Evolutionary conservation across 169 alveolate genomes (phyloP), one percentile per base, ranked within the genome.

Genomic region (Eimeria necatrix): DNA sequence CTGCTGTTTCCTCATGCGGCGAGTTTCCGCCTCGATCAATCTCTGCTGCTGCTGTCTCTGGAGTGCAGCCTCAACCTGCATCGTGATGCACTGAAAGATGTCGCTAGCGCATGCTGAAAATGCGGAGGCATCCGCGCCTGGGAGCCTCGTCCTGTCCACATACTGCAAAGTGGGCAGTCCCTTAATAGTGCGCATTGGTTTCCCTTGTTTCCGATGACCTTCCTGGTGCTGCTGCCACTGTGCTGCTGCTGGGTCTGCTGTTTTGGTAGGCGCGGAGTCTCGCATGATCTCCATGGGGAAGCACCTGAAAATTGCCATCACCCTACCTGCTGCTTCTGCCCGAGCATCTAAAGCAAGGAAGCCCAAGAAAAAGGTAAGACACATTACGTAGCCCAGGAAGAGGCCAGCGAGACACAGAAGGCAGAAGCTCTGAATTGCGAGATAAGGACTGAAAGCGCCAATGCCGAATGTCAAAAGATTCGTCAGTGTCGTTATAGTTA

Each of bases 401-500:
- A 97, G 92, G 48, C 98, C 97, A 41, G 97, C 95, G 41, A 96
- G 96, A 4, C 97, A 96, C 61, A 97, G 52, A 48, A 96, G 83
- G 5, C 98, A 97, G 95, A 97, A 97, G 76, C 96, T 97, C 73
- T 95, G 95, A 68, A 97, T 97, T 4, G 98, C 97, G 73, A 97
- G 95, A 78, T 97, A 97, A 7, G 98, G 98, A 9, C 98, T 95
- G 32, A 96, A 93, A n/a, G 98, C 96, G 51, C 98, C 98, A 53
- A 97, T 97, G 61, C 97, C 95, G 80, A 97, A 97, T 12, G 98
- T 96, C 51, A 97, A 90, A 4, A 97, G 93, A 49, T 97, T 97
- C 16, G 98, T 97, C 48, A 97, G 81, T 24, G 98, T 97, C 1
- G 98, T 97, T 9, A 97, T 96, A 18, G 98, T 96, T 22, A 97